phyloP scores from a whole-genome alignment of 495 filamentous ascomycete genomes.

The Penicillium simplicissimum region DNA sequence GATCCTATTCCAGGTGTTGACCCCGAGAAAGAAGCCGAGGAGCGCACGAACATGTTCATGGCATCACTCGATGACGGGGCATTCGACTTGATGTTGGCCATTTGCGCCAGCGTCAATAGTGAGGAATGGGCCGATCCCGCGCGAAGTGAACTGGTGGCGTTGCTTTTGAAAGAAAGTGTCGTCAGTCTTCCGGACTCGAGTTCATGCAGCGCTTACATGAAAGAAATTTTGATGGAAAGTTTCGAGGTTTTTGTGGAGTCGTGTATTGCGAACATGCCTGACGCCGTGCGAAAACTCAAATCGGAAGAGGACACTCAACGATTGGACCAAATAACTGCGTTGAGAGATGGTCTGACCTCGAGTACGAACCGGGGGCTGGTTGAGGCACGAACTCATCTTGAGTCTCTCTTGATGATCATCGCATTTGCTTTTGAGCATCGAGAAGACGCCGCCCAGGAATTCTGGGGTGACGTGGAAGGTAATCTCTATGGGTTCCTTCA shows the following conservation, averaged over 20 bases:
- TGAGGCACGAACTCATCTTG: constrained; percentile 71
- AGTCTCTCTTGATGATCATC: constrained; percentile 89
- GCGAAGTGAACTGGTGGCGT: constrained; percentile 68
- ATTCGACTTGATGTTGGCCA: constrained; percentile 84
- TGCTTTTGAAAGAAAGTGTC: constrained; percentile 75
- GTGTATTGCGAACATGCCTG: constrained; percentile 92
- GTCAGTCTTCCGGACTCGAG: constrained; percentile 61
- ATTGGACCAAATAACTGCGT: constrained; percentile 60
- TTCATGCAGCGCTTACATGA: constrained; percentile 63
- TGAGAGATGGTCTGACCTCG: constrained; percentile 50
- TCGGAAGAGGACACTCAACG: constrained; percentile 87
- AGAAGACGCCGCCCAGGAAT: constrained; percentile 76
- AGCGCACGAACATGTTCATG: constrained; percentile 68
- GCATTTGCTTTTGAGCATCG: constrained; percentile 86
- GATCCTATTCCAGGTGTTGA: constrained; percentile 57
- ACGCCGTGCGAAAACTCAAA: constrained; percentile 82
- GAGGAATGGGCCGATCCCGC: constrained; percentile 82
- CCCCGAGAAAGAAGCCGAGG: constrained; percentile 63
- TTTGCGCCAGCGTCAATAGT: constrained; percentile 73
- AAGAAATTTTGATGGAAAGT: constrained; percentile 69
- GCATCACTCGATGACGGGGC: constrained; percentile 84
- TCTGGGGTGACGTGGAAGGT: constrained; percentile 86
- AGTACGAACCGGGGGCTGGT: constrained; percentile 47
- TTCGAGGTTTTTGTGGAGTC: constrained; percentile 85
- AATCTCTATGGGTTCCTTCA: constrained; percentile 91